Conservation (phyloP, 305 asterid genomes). For the Solanum hybrid region DNA sequence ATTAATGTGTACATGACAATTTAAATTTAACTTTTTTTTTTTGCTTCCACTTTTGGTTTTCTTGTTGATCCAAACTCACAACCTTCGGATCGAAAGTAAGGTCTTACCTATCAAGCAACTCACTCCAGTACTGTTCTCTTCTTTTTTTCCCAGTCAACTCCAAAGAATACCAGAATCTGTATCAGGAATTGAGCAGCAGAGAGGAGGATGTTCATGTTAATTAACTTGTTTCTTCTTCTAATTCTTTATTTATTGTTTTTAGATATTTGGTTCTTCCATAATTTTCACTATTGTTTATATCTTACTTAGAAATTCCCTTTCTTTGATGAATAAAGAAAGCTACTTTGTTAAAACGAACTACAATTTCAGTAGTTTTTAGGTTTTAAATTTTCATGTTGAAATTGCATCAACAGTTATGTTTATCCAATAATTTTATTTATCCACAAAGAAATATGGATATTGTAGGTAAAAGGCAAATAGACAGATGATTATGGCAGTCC, state of each 20-base stretch:
- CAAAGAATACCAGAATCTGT: constrained; percentile 46
- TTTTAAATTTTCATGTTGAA: not conserved
- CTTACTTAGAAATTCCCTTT: not conserved
- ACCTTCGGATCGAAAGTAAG: too few species aligned
- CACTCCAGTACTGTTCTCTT: not conserved
- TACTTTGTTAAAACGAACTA: not conserved
- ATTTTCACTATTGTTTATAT: not conserved
- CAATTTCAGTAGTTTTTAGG: not conserved
- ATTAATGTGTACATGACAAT: not conserved
- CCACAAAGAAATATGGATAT: not conserved
- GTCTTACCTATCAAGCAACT: not conserved
- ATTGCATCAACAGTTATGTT: not conserved
- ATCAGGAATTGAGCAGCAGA: constrained; percentile 51
- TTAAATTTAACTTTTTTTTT: not conserved
- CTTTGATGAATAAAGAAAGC: not conserved
- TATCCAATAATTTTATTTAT: not conserved
- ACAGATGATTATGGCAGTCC: not conserved
- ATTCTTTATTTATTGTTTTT: constrained; percentile 4
- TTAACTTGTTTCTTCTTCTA: not conserved
- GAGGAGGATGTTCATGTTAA: constrained; percentile 64
- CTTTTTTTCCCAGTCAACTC: constrained; percentile 40
- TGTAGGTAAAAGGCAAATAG: not conserved
- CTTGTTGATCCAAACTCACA: not conserved
- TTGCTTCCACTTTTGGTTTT: not conserved
- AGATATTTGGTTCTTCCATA: not conserved